Base-by-base conservation (phyloP, 768 basidiomycete genomes). In the Rhodotorula babjevae region DNA sequence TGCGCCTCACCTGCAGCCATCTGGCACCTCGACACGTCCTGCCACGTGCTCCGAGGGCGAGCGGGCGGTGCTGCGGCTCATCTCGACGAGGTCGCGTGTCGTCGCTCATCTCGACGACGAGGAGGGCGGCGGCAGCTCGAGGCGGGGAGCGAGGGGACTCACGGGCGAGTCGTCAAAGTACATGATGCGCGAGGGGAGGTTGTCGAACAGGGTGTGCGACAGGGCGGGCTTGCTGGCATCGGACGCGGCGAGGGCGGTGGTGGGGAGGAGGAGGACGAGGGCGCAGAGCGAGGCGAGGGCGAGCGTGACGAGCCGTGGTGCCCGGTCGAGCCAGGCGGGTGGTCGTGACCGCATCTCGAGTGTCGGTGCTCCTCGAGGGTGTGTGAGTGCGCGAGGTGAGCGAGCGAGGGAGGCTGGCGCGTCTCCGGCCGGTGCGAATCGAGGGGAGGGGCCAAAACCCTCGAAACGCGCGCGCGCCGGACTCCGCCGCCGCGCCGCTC, bases 141-240 rank as follows among this genome's bases (percentile, higher is more conserved):
- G 36, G n/a, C n/a, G n/a, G n/a, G 36, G 50, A 56, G 52, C 19
- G 16, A 31, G 25, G 11, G 29, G 21, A 83, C 89, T 77, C 76
- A 94, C 94, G 44, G 88, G 81, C 14, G 91, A 89, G 82, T 96
- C 95, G 73, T 97, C 91, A 82, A 98, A 96, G 85, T 93, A 97
- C 83, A 77, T 53, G 40, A 79, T 70, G 47, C 67, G 19, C 12
- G 61, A 3, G 0, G 78, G 78, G 5, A 78, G 56, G 57, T 78
- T 78, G 27, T 76, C 77, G 42, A 78, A 78, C 33, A 78, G 55
- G 33, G 77, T 75, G 66, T 78, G 77, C 2, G 40, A 25, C 7
- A 75, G 65, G 0, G 25, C 52, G 11, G 77, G 77, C 46, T 72
- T 67, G 25, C 44, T 33, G 27, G 40, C 68, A 19, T 69, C 68